Conservation (phyloP, 495 filamentous ascomycete species). For the Bombardia bombarda region DNA sequence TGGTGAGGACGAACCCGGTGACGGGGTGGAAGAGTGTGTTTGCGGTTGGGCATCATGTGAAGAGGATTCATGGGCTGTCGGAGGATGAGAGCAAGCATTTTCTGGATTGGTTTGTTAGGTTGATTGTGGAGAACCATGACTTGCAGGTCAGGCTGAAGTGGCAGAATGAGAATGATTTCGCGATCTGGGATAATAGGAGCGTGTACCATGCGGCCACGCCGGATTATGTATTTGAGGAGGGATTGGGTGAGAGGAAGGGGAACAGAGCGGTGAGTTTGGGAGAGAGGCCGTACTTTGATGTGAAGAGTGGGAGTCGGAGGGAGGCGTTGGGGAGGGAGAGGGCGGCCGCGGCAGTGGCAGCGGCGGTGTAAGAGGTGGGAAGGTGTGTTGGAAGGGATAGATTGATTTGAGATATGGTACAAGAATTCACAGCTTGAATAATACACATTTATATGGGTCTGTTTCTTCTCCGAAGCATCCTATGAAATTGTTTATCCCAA, state of each 20-base stretch:
- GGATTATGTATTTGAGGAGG: constrained; percentile 51
- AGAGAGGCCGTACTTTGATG: constrained; percentile 63
- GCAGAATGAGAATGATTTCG: constrained; percentile 53
- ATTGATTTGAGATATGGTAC: too few species aligned
- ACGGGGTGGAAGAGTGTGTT: constrained; percentile 74
- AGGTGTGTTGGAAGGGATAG: too few species aligned
- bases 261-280: constrained; percentile 58
- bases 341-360: too few species aligned
- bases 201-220: constrained; percentile 64
- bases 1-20: constrained; percentile 75
- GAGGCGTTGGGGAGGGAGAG: constrained; percentile 37
- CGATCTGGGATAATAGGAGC: constrained; percentile 75
- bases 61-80: constrained; percentile 57
- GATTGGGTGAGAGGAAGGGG: constrained; percentile 51
- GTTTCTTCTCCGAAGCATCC: too few species aligned
- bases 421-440: too few species aligned
- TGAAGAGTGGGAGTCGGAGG: constrained; percentile 48
- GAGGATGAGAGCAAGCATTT: constrained; percentile 57
- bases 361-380: too few species aligned
- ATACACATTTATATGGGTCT: too few species aligned
- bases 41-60: constrained; percentile 52
- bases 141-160: constrained; percentile 65
- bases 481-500: too few species aligned
- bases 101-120: constrained; percentile 51
- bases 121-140: constrained; percentile 73